Evolutionary conservation across 768 basidiomycete genomes (phyloP).

Genomic region (Pleurotus djamor): DNA sequence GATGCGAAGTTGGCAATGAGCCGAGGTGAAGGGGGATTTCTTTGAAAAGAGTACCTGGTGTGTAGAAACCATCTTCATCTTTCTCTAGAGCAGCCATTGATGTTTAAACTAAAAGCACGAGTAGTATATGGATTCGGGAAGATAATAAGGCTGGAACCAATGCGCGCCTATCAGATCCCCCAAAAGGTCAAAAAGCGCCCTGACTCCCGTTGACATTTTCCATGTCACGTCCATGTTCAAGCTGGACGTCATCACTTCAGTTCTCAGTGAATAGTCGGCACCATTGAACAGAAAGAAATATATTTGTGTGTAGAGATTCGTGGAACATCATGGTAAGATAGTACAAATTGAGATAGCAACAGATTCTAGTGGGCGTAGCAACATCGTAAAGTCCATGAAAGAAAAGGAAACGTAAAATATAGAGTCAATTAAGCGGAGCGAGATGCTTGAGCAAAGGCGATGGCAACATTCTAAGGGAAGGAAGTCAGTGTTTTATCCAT

Average conservation of each 20-base stretch:
- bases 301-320: background rate
- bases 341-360: background rate
- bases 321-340: background rate
- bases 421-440: constrained; percentile 24
- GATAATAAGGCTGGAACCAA: background rate
- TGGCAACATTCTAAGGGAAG: constrained; percentile 64
- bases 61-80: constrained; percentile 81
- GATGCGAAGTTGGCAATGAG: constrained; percentile 10
- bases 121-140: background rate
- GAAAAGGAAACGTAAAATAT: constrained; percentile 9
- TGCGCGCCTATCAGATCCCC: constrained; percentile 1
- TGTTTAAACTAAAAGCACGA: background rate
- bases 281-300: too few species aligned
- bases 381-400: constrained; percentile 27
- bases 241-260: background rate
- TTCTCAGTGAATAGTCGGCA: too few species aligned
- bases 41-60: constrained; percentile 28
- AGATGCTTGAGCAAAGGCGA: constrained; percentile 83
- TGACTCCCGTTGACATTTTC: too few species aligned
- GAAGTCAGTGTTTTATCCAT: background rate
- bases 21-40: background rate
- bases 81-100: constrained; percentile 52
- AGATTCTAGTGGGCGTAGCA: constrained; percentile 1
- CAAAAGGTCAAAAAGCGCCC: background rate
- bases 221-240: background rate